These are phyloP conservation scores for Aspergillus brasiliensis DNA, from an alignment of 2,329 filamentous ascomycete species.

Conservation along the genomic window DNA sequence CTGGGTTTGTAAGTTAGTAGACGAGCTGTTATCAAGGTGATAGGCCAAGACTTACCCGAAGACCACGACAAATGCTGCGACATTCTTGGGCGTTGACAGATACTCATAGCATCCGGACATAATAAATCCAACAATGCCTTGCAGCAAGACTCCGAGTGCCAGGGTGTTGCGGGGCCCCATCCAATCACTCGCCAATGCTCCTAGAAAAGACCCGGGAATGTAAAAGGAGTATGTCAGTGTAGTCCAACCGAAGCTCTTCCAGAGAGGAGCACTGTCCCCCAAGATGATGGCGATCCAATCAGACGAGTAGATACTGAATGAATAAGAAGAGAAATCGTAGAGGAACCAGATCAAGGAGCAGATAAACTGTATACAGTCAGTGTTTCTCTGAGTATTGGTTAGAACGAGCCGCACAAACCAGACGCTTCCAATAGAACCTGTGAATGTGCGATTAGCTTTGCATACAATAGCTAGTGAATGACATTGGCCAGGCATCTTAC, in stretches of 20 bases:
- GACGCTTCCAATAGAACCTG: slow-evolving; percentile 72
- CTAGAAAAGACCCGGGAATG: slow-evolving; percentile 76
- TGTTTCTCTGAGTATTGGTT: background rate
- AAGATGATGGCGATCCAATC: slow-evolving; percentile 63
- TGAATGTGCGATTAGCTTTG: background rate
- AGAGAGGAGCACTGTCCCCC: slow-evolving; percentile 62
- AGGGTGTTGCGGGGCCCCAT: slow-evolving; percentile 78
- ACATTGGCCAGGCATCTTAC: slow-evolving; percentile 24
- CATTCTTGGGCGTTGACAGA: slow-evolving; percentile 66
- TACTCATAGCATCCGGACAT: slow-evolving; percentile 78
- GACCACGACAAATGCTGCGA: slow-evolving; percentile 76
- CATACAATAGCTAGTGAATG: background rate
- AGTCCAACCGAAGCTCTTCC: slow-evolving; percentile 83
- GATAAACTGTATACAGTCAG: slow-evolving; percentile 43
- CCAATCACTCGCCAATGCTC: slow-evolving; percentile 75
- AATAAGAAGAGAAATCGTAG: slow-evolving; percentile 83
- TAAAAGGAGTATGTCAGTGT: slow-evolving; percentile 88
- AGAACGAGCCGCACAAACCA: slow-evolving; percentile 42
- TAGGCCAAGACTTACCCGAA: slow-evolving; percentile 56
- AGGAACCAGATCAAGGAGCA: slow-evolving; percentile 83
- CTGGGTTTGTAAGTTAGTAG: slow-evolving; percentile 28
- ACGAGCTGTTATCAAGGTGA: background rate
- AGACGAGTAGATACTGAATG: slow-evolving; percentile 82
- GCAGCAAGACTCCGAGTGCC: slow-evolving; percentile 67
- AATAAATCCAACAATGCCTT: slow-evolving; percentile 81